Conservation (phyloP, 345 rosid genomes). For the Lepidium sativum region DNA sequence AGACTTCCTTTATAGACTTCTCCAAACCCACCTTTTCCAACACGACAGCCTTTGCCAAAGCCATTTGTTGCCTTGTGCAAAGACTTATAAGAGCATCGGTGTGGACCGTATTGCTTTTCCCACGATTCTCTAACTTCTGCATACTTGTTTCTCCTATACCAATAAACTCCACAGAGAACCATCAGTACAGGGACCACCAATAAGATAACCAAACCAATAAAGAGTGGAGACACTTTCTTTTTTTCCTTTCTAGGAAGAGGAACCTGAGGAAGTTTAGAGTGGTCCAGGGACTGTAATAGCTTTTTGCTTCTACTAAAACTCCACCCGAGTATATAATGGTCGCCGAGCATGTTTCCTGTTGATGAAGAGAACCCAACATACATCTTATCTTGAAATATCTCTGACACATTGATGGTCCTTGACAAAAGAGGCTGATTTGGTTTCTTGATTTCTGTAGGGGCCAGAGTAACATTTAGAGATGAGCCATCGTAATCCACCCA, state of each 20-base stretch:
- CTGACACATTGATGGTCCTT: slow-evolving; percentile 29
- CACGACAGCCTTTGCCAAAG: slow-evolving; percentile 22
- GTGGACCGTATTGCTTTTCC: slow-evolving; percentile 36
- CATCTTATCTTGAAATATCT: slow-evolving; percentile 24
- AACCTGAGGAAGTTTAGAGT: slow-evolving; percentile 42
- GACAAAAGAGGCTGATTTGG: slow-evolving; percentile 46
- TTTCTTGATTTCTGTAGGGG: slow-evolving; percentile 19
- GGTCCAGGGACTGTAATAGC: slow-evolving; percentile 20
- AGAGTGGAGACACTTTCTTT: slow-evolving; percentile 5
- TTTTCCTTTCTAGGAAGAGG: slow-evolving; percentile 25
- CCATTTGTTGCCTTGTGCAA: slow-evolving; percentile 39
- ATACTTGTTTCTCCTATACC: slow-evolving; percentile 23
- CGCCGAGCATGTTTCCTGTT: slow-evolving; percentile 21
- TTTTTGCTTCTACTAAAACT: slow-evolving; percentile 38
- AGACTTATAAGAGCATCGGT: slow-evolving; percentile 31
- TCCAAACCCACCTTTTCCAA: slow-evolving; percentile 44
- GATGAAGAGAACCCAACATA: slow-evolving; percentile 57
- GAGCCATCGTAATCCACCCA: slow-evolving; percentile 54
- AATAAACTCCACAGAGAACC: slow-evolving; percentile 8
- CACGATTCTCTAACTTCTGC: slow-evolving; percentile 33
- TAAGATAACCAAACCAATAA: slow-evolving; percentile 9
- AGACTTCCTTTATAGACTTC: slow-evolving; percentile 36
- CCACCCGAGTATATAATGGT: slow-evolving; percentile 56
- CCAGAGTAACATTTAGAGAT: slow-evolving; percentile 29
- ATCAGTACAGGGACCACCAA: slow-evolving; percentile 1